phyloP scores from a whole-genome alignment of 805 yeast species.

The Dipodascus albidus region DNA sequence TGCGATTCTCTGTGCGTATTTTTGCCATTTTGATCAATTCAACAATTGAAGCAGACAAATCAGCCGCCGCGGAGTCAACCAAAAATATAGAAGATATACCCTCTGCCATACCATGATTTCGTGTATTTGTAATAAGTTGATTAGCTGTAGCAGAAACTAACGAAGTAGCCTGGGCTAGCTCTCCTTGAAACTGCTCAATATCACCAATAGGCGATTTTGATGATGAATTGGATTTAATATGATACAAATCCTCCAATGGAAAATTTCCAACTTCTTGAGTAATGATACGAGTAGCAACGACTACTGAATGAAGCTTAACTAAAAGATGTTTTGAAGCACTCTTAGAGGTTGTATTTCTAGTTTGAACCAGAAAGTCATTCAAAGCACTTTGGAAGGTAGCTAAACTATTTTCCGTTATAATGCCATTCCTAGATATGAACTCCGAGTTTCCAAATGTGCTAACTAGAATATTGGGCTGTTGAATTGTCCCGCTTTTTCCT shows the following conservation, averaged over 20 bases:
- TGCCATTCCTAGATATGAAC: conserved; percentile 15
- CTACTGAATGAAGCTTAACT: conserved; percentile 24
- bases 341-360: background rate
- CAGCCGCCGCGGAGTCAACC: conserved; percentile 66
- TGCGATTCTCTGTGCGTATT: conserved; percentile 6
- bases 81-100: conserved; percentile 58
- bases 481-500: conserved; percentile 1
- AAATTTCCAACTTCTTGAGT: conserved; percentile 17
- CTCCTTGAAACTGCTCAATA: conserved; percentile 9
- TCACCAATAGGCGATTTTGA: background rate
- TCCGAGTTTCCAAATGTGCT: background rate
- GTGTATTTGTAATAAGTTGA: conserved; percentile 62
- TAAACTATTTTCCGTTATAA: conserved; percentile 18
- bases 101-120: conserved; percentile 58
- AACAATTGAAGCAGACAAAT: conserved; percentile 48
- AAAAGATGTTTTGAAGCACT: conserved; percentile 12
- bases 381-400: conserved; percentile 23
- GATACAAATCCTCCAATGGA: background rate
- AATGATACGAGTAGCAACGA: conserved; percentile 23
- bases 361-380: conserved; percentile 19
- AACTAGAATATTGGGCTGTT: conserved; percentile 5
- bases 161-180: conserved; percentile 21
- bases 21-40: conserved; percentile 27
- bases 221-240: background rate
- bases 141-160: conserved; percentile 56